Conservation (phyloP, 768 basidiomycete genomes). For the Lactarius hengduanensis region DNA sequence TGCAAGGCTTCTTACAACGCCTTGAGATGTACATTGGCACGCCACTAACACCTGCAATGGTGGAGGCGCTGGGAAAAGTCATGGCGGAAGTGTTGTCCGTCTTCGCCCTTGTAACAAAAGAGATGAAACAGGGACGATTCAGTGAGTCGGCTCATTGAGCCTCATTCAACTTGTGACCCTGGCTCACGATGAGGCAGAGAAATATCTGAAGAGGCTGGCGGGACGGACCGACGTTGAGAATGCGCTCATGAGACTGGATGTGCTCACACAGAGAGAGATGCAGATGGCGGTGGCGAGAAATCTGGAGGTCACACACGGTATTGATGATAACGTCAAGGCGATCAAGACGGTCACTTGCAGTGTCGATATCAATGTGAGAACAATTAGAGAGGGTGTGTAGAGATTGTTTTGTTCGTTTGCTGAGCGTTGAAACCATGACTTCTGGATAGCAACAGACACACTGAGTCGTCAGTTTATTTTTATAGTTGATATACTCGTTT, state of each 20-base stretch:
- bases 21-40: background rate
- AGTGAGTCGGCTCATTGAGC: background rate
- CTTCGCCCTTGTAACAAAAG: slow-evolving; percentile 1
- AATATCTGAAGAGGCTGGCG: background rate
- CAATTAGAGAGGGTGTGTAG: background rate
- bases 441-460: background rate
- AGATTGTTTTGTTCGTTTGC: background rate
- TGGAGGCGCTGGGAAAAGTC: background rate
- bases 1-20: slow-evolving; percentile 8
- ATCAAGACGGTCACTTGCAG: background rate
- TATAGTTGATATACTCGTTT: no score
- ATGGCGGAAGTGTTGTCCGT: background rate
- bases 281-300: background rate
- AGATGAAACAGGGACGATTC: background rate
- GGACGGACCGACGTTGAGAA: background rate
- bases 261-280: slow-evolving; percentile 7
- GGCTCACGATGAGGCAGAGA: background rate
- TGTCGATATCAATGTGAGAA: background rate
- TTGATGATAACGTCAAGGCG: no score
- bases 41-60: background rate
- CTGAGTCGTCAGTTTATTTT: background rate
- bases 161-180: no score
- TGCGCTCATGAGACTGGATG: slow-evolving; percentile 3
- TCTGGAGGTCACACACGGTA: background rate
- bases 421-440: background rate